Percentiles rank a stretch among this genome's conserved stretches.
Evolutionary conservation across 805 yeast species (phyloP).

Genomic region (Candida taoyuanica): DNA sequence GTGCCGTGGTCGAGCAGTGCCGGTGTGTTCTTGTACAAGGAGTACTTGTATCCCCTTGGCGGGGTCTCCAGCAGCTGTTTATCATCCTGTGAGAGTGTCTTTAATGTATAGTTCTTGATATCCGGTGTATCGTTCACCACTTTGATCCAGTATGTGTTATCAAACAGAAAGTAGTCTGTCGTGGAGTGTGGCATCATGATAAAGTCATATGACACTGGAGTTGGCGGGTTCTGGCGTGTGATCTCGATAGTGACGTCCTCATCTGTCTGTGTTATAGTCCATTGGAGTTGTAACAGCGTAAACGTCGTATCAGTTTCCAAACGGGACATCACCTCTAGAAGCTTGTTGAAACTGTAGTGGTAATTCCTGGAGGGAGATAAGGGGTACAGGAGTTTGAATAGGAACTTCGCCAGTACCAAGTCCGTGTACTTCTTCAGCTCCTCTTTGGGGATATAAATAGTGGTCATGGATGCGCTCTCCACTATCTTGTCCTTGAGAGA

Average conservation of each 20-base stretch:
- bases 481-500: not conserved
- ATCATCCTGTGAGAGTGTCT: conserved; percentile 16
- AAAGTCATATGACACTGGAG: conserved; percentile 7
- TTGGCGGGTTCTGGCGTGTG: conserved; percentile 20
- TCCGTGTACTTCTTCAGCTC: conserved; percentile 18
- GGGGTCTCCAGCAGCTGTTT: conserved; percentile 1
- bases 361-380: conserved; percentile 27
- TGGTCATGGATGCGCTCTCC: conserved; percentile 5
- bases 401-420: conserved; percentile 21
- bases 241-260: conserved; percentile 4
- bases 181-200: conserved; percentile 17
- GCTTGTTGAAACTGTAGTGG: conserved; percentile 22
- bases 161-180: conserved; percentile 35
- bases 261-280: conserved; percentile 11
- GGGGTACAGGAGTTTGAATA: conserved; percentile 27
- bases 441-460: conserved; percentile 16
- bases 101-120: conserved; percentile 11
- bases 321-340: conserved; percentile 11
- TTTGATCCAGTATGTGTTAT: conserved; percentile 37
- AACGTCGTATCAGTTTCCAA: conserved; percentile 11
- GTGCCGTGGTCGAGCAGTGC: conserved; percentile 15
- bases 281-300: conserved; percentile 23
- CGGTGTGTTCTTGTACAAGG: conserved; percentile 17
- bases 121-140: conserved; percentile 10
- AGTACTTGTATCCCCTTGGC: conserved; percentile 17